Base-by-base conservation (phyloP, 805 yeast species). In the Kodamaea sagamina region DNA sequence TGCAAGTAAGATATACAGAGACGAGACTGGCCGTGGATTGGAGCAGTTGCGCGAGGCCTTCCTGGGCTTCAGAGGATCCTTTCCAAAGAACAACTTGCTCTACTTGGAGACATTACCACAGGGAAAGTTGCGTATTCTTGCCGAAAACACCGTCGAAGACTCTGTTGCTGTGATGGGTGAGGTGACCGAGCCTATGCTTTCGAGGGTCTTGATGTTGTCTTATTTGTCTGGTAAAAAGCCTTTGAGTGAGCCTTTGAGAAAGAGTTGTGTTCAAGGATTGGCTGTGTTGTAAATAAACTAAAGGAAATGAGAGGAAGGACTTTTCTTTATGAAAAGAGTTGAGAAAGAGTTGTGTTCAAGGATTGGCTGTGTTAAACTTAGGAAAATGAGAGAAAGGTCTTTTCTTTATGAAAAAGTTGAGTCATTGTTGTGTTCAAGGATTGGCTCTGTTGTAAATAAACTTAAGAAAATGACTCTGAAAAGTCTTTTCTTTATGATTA, bases 221-320 rank as follows among this genome's bases (percentile, higher is more conserved):
- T 90, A 92, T 60, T 63, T 89, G 52, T 77, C 86, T 50, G 92
- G 87, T 2, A 71, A 65, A 31, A 77, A 72, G 49, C 92, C 92
- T 1, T 71, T 86, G 51, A 74, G 84, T 52, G 81, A 77, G 51
- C 66, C 75, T 2, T 72, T 83, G 27, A 66, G 78, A 45, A 65
- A 66, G 39, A 64, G 70, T 35, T 67, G 76, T 43, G 64, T 68
- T 16, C 63, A 68, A 32, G 72, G 65, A 6, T 59, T 71, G 22
- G 28, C n/a, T 4, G 15, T 16, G 27, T 32, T 39, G 29, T 21
- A 21, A 21, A 21, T 21, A 21, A n/a, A n/a, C n/a, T n/a, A n/a
- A n/a, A n/a, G n/a, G n/a, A n/a, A n/a, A n/a, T n/a, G n/a, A n/a
- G n/a, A n/a, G n/a, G n/a, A n/a, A n/a, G n/a, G n/a, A n/a, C n/a